Conservation (phyloP, 1,139 yeast species). For the Barnettozyma hawaiiensis region DNA sequence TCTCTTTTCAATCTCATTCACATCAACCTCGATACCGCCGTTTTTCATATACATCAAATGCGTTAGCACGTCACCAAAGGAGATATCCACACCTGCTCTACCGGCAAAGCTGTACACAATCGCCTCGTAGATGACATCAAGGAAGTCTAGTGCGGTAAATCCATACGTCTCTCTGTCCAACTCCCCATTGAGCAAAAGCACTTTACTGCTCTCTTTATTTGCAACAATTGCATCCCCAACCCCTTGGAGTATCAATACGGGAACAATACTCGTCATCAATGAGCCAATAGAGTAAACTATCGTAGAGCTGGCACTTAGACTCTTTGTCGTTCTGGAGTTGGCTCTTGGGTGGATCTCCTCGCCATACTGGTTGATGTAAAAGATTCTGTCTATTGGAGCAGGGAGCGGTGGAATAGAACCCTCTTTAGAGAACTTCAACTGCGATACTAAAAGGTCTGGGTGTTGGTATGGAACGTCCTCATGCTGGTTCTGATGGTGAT, state of each 20-base stretch:
- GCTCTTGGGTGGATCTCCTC: constrained; percentile 81
- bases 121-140: constrained; percentile 47
- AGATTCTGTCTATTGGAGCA: constrained; percentile 70
- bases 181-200: constrained; percentile 64
- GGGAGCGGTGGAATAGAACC: constrained; percentile 59
- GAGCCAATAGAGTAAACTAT: constrained; percentile 82
- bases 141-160: constrained; percentile 54
- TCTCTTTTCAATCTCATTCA: constrained; percentile 29
- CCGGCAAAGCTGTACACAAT: constrained; percentile 28
- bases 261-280: constrained; percentile 78
- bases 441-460: constrained; percentile 72
- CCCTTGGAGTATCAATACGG: constrained; percentile 69
- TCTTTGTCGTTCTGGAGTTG: constrained; percentile 53
- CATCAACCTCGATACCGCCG: constrained; percentile 45
- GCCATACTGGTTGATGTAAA: constrained; percentile 83
- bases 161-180: constrained; percentile 74
- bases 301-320: constrained; percentile 47
- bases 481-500: constrained; percentile 19
- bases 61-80: constrained; percentile 45
- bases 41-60: constrained; percentile 50
- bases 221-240: constrained; percentile 51
- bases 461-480: constrained; percentile 60
- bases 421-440: constrained; percentile 61
- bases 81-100: constrained; percentile 7
- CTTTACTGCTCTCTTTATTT: constrained; percentile 34